Percentiles rank a stretch among this genome's conserved stretches.
Conservation (phyloP, 345 rosid genomes). For the Lepidium aucheri region DNA sequence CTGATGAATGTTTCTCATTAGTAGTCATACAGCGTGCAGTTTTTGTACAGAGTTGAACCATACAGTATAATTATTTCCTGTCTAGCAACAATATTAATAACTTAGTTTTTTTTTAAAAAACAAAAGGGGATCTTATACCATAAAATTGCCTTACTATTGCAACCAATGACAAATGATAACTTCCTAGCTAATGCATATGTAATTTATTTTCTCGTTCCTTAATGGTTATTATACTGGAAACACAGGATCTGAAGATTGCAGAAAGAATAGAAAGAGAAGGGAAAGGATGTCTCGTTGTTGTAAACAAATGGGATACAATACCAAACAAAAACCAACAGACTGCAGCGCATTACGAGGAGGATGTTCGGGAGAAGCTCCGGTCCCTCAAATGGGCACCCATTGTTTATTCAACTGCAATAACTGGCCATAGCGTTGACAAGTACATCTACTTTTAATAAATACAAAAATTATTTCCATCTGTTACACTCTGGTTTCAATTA, state of each 20-base stretch:
- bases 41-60: background rate
- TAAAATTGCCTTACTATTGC: background rate
- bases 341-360: slow-evolving; percentile 70
- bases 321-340: slow-evolving; percentile 84
- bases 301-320: slow-evolving; percentile 98
- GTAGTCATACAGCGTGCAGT: background rate
- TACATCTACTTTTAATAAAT: slow-evolving; percentile 25
- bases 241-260: slow-evolving; percentile 77
- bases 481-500: background rate
- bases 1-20: background rate
- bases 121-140: background rate
- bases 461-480: background rate
- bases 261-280: slow-evolving; percentile 95
- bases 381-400: slow-evolving; percentile 90
- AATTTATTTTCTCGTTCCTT: background rate
- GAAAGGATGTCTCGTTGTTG: slow-evolving; percentile 87
- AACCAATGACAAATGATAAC: background rate
- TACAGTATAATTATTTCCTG: background rate
- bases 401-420: slow-evolving; percentile 83
- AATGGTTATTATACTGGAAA: background rate
- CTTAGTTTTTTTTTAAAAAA: background rate
- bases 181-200: background rate
- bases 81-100: background rate
- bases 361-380: slow-evolving; percentile 87
- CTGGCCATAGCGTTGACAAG: slow-evolving; percentile 88